A percentile compares a stretch with the other conserved stretches of the same genome.
Conservation (phyloP, 108 stramenopile genomes). For the Bacterosira constricta region DNA sequence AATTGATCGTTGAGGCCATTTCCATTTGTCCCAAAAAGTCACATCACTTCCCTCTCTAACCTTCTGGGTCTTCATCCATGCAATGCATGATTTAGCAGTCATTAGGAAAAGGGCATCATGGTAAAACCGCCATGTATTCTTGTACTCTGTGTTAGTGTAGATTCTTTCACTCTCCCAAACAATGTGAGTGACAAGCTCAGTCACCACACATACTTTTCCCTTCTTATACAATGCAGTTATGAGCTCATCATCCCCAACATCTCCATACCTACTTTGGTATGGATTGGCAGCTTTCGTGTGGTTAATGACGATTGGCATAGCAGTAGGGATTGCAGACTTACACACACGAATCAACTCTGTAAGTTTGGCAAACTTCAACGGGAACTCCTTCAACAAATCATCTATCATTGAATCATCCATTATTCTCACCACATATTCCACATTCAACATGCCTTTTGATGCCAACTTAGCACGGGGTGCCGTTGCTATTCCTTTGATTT, state of each 20-base stretch:
- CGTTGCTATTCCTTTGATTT: no score
- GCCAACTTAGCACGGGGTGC: no score
- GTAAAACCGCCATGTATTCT: constrained; percentile 3
- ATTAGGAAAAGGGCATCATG: constrained; percentile 19
- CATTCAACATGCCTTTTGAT: no score
- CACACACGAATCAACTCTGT: no score
- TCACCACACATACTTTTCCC: no score
- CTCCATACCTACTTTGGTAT: not conserved
- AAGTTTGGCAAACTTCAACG: no score
- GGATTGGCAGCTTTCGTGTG: not conserved
- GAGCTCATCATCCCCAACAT: not conserved
- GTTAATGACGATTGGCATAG: not conserved
- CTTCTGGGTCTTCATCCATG: constrained; percentile 8
- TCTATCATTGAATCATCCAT: no score
- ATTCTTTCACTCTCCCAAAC: not conserved
- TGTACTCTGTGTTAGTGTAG: not conserved
- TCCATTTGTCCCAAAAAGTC: constrained; percentile 14
- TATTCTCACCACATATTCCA: no score
- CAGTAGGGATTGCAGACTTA: no score
- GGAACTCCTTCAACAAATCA: no score
- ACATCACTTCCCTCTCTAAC: not conserved
- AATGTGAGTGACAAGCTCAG: constrained; percentile 14
- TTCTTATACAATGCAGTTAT: no score
- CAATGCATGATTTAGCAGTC: not conserved
- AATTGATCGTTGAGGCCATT: constrained; percentile 1